Base-by-base conservation (phyloP, 345 rosid species). In the Sisymbrium irio region DNA sequence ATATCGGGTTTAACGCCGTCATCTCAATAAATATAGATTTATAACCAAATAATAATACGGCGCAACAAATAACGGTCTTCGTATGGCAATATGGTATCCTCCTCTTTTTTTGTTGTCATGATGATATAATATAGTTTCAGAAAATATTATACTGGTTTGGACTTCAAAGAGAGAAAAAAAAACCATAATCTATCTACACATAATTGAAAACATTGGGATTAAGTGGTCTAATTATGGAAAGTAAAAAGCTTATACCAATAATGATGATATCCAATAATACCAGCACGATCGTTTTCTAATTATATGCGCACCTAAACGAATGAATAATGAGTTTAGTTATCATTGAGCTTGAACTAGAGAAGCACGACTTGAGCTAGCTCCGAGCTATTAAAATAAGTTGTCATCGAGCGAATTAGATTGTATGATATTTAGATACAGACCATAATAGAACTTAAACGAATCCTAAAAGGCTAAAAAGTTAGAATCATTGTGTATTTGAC, bases 191-290 rank as follows among this genome's bases (percentile, higher is more conserved):
- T 44, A 22, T 32, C 11, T 36, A 42, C 18, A 30, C 7, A 41
- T 32, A 32, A 13, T 17, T 10, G 25, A 60, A 45, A 62, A 53
- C 10, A 25, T 62, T 64, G 30, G 28, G 59, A 65, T 49, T 74
- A 57, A 27, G 69, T 73, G 18, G 45, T 57, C 25, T 74, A 66
- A 58, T 74, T 56, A 74, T 66, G 60, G 49, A 73, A 65, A 37
- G 32, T n/a, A 65, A 54, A 56, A 74, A 65, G 44, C 53, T 49
- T 65, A 49, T 39, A 37, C 35, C 41, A 57, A 58, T 66, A 74
- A 37, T 57, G 53, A 58, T 58, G 67, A n/a, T 46, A 74, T 27
- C 36, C 25, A 66, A 47, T 37, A 62, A 36, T 19, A 36, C 65
- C 12, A 66, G 72, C 72, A 66, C 67, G 72, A 65, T 65, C 60